These are phyloP conservation scores for Gaultheria prostrata DNA, from an alignment of 148 eudicot genomes.

Conservation along the genomic window DNA sequence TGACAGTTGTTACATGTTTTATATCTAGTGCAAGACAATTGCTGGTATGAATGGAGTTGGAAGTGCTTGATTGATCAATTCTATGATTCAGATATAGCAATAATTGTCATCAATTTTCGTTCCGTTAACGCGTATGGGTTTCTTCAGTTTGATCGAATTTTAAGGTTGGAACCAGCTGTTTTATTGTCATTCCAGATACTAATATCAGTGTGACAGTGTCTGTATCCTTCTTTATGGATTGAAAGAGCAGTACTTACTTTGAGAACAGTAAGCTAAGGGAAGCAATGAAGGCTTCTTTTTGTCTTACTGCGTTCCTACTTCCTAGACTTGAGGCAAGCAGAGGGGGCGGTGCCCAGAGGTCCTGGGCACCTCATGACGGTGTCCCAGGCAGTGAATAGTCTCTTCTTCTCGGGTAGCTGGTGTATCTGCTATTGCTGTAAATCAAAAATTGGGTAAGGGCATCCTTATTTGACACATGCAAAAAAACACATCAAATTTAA, in stretches of 20 bases:
- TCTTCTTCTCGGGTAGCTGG: neutral
- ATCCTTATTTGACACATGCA: too few species aligned
- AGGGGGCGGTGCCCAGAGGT: neutral
- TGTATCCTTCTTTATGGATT: neutral
- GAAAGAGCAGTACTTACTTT: neutral
- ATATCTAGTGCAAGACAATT: neutral
- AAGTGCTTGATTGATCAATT: neutral
- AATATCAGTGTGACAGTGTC: neutral
- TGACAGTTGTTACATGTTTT: neutral
- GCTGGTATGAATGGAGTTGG: neutral
- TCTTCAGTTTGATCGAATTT: neutral
- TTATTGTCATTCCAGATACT: neutral
- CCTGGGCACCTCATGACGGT: neutral
- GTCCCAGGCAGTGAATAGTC: neutral
- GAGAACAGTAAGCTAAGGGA: neutral
- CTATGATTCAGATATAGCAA: neutral
- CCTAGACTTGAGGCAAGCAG: neutral
- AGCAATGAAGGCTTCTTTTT: neutral
- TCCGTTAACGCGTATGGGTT: neutral
- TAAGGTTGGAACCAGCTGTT: slow-evolving; percentile 6
- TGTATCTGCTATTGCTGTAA: neutral
- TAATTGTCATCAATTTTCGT: neutral
- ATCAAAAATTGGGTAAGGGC: neutral
- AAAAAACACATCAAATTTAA: too few species aligned
- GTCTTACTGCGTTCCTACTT: neutral